phyloP scores from a whole-genome alignment of 805 yeast genomes.

The Zygosaccharomyces rouxii region DNA sequence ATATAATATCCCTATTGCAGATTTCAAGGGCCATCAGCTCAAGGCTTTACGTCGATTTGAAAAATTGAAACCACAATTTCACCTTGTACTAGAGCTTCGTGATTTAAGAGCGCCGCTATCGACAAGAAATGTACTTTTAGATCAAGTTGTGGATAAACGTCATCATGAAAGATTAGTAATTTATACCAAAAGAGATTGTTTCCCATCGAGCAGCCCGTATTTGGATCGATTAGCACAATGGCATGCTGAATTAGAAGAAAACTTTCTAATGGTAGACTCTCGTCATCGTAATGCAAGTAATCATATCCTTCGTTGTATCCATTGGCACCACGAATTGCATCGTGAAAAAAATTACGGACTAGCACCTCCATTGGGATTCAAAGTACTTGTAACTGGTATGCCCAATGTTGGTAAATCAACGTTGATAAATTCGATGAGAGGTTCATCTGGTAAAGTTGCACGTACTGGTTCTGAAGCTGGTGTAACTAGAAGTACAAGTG shows the following conservation, averaged over 20 bases:
- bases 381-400: constrained; percentile 82
- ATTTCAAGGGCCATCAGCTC: constrained; percentile 88
- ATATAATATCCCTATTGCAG: constrained; percentile 63
- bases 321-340: constrained; percentile 39
- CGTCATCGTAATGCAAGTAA: constrained; percentile 47
- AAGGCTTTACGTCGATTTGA: constrained; percentile 67
- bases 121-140: constrained; percentile 76
- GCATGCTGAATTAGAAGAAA: constrained; percentile 43
- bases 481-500: constrained; percentile 75
- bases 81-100: constrained; percentile 76
- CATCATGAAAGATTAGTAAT: constrained; percentile 43
- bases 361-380: constrained; percentile 77
- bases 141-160: constrained; percentile 49
- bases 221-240: constrained; percentile 39
- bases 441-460: constrained; percentile 58
- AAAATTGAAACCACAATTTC: constrained; percentile 71
- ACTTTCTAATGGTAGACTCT: constrained; percentile 56
- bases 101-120: constrained; percentile 88
- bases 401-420: constrained; percentile 98
- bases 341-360: constrained; percentile 39
- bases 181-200: constrained; percentile 72
- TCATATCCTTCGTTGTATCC: constrained; percentile 47
- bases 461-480: constrained; percentile 86
- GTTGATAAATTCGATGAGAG: constrained; percentile 67
- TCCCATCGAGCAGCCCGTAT: constrained; percentile 28